Evolutionary conservation across 345 rosid species (phyloP), one percentile per base, ranked within the genome.

Genomic region (Populus nigra): DNA sequence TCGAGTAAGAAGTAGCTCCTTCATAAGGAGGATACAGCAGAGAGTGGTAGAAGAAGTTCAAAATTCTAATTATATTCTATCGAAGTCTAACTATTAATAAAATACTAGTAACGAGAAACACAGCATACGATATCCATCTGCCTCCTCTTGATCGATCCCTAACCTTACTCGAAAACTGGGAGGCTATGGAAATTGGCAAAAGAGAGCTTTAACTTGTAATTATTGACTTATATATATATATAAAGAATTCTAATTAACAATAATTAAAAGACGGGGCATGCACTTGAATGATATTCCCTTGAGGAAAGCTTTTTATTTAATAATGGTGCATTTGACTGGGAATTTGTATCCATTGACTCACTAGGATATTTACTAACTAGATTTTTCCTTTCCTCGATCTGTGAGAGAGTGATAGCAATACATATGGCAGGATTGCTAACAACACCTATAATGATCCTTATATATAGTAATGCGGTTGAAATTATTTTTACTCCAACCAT

Each of bases 271-370:
- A 68, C 39, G 67, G 41, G 61, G 47, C 69, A 22, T 55, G 62
- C 62, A 65, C 22, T 70, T 3, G 73, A 70, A 23, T 47, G 27
- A 70, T 43, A 39, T 41, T 41, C 72, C 23, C 72, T 10, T 41
- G 3, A 12, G 72, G 36, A 41, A 43, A 43, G 27, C 16, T n/a
- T 41, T 49, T 17, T 49, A 15, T 69, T 69, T n/a, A 13, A 22
- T 43, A 45, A 12, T 50, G 61, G 20, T 65, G n/a, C 76, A 65
- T 74, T 79, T 84, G 84, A 84, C 84, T 72, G 80, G 69, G 38
- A 76, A 61, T 80, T 50, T 50, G 45, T 59, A 71, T 61, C 49
- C 23, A 70, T 75, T 76, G 79, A 79, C 82, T 62, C 43, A 0
- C 25, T 18, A 55, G 1, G 62, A 22, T 55, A n/a, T n/a, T n/a